Percentiles rank a stretch among this genome's conserved stretches.
phyloP scores from a whole-genome alignment of 495 filamentous ascomycete genomes.

The Daldinia decipiens region DNA sequence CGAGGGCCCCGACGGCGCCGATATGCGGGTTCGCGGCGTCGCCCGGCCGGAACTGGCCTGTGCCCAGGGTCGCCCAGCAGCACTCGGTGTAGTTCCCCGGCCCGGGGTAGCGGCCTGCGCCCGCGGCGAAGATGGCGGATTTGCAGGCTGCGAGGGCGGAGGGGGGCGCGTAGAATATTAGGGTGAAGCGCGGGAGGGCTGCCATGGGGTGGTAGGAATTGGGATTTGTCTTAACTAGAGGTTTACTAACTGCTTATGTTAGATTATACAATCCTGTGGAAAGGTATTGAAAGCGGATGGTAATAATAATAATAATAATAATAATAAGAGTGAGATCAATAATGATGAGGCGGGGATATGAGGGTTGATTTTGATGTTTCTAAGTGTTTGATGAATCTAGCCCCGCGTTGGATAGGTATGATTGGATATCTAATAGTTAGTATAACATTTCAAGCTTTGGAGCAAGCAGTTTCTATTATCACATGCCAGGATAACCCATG shows the following conservation, averaged over 20 bases:
- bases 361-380: too few species aligned
- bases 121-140: constrained; percentile 69
- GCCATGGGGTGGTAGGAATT: neutral
- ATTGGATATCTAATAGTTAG: neutral
- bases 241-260: too few species aligned
- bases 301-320: too few species aligned
- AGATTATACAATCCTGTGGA: neutral
- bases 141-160: constrained; percentile 63
- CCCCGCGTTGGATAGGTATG: neutral
- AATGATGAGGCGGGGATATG: neutral
- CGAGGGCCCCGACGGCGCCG: constrained; percentile 62
- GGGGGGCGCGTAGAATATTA: constrained; percentile 68
- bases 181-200: constrained; percentile 42
- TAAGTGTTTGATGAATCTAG: neutral
- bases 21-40: constrained; percentile 67
- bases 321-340: neutral
- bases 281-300: neutral
- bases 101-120: constrained; percentile 69
- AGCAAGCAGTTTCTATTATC: neutral
- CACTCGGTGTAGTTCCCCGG: constrained; percentile 68
- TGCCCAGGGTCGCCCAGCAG: constrained; percentile 63
- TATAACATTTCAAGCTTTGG: neutral
- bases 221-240: too few species aligned
- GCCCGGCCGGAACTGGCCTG: constrained; percentile 59
- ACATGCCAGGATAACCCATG: neutral